Conservation (phyloP, 2,329 filamentous ascomycete species). For the Fusarium veterinarium region DNA sequence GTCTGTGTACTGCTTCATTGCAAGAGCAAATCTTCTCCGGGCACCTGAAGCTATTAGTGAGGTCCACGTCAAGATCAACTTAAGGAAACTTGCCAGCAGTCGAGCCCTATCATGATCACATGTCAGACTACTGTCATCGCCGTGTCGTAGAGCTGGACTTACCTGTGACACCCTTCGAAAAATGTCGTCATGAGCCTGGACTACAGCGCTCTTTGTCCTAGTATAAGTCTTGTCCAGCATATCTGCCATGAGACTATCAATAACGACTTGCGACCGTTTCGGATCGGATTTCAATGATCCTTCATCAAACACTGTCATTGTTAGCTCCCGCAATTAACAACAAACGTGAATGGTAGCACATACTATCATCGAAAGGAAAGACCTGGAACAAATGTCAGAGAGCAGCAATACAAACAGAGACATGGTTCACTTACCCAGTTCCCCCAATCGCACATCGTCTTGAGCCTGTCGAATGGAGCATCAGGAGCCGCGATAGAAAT, state of each 20-base stretch:
- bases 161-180: slow-evolving; percentile 11
- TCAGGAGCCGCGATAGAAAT: slow-evolving; percentile 20
- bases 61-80: accelerated
- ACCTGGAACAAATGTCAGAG: not conserved
- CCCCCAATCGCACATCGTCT: slow-evolving; percentile 25
- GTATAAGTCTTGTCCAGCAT: slow-evolving; percentile 6
- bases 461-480: slow-evolving; percentile 8
- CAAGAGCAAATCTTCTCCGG: not conserved
- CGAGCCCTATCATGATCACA: not conserved
- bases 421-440: slow-evolving; percentile 4
- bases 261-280: not conserved
- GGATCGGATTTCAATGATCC: slow-evolving; percentile 13
- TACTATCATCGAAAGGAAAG: slow-evolving; percentile 22
- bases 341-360: accelerated
- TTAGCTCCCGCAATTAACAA: not conserved
- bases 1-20: slow-evolving; percentile 20
- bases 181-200: slow-evolving; percentile 17
- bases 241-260: slow-evolving; percentile 20
- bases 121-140: accelerated
- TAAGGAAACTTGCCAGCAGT: not conserved
- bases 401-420: accelerated
- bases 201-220: slow-evolving; percentile 3
- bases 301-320: not conserved
- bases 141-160: accelerated
- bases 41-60: not conserved